Percentiles rank a stretch among this genome's conserved stretches.
These are phyloP conservation scores for Rhodotorula sphaerocarpa DNA, from an alignment of 768 basidiomycete genomes.

Conservation along the genomic window DNA sequence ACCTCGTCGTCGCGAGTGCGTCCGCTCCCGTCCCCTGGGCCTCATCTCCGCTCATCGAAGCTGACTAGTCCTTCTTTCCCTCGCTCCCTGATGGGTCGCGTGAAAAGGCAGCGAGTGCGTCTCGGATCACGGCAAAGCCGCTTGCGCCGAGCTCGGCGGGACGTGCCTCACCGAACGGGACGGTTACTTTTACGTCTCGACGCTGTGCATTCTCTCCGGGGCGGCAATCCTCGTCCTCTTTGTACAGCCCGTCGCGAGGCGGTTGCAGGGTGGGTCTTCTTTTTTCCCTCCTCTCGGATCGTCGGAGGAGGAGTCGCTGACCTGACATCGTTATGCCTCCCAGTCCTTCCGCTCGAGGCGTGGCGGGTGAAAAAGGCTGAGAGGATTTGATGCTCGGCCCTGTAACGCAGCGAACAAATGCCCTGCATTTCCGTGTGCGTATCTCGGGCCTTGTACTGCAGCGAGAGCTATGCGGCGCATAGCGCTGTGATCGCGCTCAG, in stretches of 20 bases:
- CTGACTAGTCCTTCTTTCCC: too few species aligned
- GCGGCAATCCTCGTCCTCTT: slow-evolving; percentile 62
- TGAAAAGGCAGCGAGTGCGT: slow-evolving; percentile 87
- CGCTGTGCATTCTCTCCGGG: slow-evolving; percentile 71
- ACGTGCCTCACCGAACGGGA: slow-evolving; percentile 74
- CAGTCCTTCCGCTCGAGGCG: background rate
- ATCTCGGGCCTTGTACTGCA: too few species aligned
- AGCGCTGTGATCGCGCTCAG: too few species aligned
- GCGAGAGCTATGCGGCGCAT: too few species aligned
- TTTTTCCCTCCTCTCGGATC: background rate
- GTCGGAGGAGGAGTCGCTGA: background rate
- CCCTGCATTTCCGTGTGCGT: too few species aligned
- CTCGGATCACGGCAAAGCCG: slow-evolving; percentile 76
- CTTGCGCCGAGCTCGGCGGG: slow-evolving; percentile 67
- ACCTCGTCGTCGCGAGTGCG: slow-evolving; percentile 45
- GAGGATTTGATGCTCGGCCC: background rate
- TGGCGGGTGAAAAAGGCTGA: slow-evolving; percentile 1
- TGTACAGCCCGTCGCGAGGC: slow-evolving; percentile 73
- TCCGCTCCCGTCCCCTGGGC: slow-evolving; percentile 45
- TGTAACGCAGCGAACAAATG: too few species aligned
- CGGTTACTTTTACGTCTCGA: slow-evolving; percentile 81
- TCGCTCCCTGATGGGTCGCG: background rate
- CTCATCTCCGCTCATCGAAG: background rate
- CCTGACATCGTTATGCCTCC: background rate
- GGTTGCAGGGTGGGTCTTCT: slow-evolving; percentile 51